Percentiles rank a stretch among this genome's conserved stretches.
These are phyloP conservation scores for Spatholobus suberectus DNA, from an alignment of 306 rosid genomes.

Conservation along the genomic window DNA sequence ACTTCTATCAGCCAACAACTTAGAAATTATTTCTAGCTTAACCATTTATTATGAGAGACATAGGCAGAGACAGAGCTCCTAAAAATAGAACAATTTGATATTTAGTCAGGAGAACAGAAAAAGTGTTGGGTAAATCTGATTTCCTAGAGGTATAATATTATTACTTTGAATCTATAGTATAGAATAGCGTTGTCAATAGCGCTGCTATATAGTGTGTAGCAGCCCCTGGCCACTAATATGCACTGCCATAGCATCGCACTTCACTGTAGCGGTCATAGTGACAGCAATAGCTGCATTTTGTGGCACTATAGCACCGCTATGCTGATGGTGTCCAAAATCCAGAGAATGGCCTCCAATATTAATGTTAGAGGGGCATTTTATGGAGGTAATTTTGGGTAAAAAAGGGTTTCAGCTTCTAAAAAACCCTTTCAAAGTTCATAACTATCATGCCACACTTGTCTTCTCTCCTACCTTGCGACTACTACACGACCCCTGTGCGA, in stretches of 20 bases:
- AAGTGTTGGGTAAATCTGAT: background rate
- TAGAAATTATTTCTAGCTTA: background rate
- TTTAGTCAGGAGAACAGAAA: background rate
- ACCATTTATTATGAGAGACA: background rate
- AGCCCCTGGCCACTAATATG: no score
- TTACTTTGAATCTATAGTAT: background rate
- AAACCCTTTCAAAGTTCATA: background rate
- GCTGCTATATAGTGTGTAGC: background rate
- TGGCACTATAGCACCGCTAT: background rate
- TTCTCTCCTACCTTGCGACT: background rate
- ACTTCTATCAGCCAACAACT: constrained; percentile 3
- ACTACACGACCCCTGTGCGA: background rate
- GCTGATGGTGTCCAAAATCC: background rate
- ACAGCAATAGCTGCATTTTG: no score
- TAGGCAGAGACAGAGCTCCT: background rate
- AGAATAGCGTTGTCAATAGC: background rate
- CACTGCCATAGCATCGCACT: no score
- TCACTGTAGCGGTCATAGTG: no score
- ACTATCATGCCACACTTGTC: background rate
- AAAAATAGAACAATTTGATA: constrained; percentile 14
- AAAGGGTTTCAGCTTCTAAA: background rate
- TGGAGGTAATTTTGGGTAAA: background rate
- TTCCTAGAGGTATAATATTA: constrained; percentile 2
- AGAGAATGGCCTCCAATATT: background rate
- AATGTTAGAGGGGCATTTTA: background rate